These are phyloP conservation scores for Dunaliella primolecta DNA, from an alignment of 139 green algal species.

Conservation along the genomic window DNA sequence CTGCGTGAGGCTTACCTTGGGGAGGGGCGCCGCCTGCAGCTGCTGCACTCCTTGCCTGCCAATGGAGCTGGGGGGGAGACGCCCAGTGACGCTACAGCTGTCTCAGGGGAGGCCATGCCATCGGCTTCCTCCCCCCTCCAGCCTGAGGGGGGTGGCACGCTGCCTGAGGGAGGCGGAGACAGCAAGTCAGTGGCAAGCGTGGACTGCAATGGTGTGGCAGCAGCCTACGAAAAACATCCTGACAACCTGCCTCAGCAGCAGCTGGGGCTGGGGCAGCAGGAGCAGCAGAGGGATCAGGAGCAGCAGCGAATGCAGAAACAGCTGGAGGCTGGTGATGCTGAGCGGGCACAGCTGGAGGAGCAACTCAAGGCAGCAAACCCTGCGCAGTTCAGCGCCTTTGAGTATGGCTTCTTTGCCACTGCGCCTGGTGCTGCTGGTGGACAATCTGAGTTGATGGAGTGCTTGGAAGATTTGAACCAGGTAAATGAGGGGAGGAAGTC, in stretches of 20 bases:
- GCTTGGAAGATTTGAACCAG: background rate
- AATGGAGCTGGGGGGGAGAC: background rate
- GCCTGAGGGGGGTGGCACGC: background rate
- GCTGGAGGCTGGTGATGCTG: background rate
- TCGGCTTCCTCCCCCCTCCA: background rate
- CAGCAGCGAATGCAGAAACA: background rate
- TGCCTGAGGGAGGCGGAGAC: background rate
- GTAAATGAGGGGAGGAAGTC: too few species aligned
- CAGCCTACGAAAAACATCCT: background rate
- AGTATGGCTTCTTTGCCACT: conserved; percentile 8
- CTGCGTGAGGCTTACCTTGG: conserved; percentile 24
- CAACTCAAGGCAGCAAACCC: background rate
- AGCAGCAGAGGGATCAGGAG: background rate
- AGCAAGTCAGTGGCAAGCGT: background rate
- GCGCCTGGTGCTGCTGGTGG: background rate
- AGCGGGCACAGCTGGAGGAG: background rate
- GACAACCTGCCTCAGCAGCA: background rate
- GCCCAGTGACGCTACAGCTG: background rate
- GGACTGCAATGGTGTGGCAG: background rate
- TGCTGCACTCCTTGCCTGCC: background rate
- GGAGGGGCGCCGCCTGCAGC: conserved; percentile 25
- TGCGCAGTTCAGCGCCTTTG: conserved; percentile 11
- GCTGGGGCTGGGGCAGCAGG: background rate
- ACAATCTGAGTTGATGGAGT: background rate
- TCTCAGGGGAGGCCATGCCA: background rate